Evolutionary conservation across 345 rosid species (phyloP), one percentile per base, ranked within the genome.

Genomic region (Moricandia arvensis): DNA sequence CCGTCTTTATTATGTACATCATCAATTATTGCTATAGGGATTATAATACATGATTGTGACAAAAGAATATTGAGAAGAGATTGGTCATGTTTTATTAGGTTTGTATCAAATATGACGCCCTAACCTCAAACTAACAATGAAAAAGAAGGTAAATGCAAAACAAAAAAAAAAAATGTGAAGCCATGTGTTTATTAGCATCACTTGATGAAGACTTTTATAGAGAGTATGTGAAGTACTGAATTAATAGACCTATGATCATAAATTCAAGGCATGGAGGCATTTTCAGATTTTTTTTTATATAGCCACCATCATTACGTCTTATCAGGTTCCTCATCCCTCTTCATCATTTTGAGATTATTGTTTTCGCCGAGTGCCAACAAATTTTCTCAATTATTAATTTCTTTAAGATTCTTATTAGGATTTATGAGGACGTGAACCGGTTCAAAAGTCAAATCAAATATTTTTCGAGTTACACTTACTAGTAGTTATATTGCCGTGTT

Each of bases 61-160:
- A 68, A 26, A 47, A 34, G 73, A 66, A n/a, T n/a, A n/a, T 57
- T 11, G 71, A 65, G 45, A 55, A 65, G 55, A 47, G 33, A 75
- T 51, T 69, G 70, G 67, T 41, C 70, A 69, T 76, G 75, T 38
- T 38, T n/a, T 74, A 59, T 69, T 76, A 62, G 80, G 69, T 63
- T 76, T n/a, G n/a, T n/a, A n/a, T n/a, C n/a, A n/a, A n/a, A n/a
- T n/a, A n/a, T n/a, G n/a, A n/a, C n/a, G n/a, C n/a, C n/a, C n/a
- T 5, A 67, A 47, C 21, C 37, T 45, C 66, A 6, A 49, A 59
- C 61, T 47, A 60, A 27, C 34, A 61, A 61, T 37, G 8, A 11
- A 67, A n/a, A n/a, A n/a, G n/a, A n/a, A n/a, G n/a, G n/a, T n/a
- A n/a, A n/a, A n/a, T n/a, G n/a, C n/a, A n/a, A n/a, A n/a, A n/a